Conservation (phyloP, 148 eudicot genomes). For the Diospyros kaki region DNA sequence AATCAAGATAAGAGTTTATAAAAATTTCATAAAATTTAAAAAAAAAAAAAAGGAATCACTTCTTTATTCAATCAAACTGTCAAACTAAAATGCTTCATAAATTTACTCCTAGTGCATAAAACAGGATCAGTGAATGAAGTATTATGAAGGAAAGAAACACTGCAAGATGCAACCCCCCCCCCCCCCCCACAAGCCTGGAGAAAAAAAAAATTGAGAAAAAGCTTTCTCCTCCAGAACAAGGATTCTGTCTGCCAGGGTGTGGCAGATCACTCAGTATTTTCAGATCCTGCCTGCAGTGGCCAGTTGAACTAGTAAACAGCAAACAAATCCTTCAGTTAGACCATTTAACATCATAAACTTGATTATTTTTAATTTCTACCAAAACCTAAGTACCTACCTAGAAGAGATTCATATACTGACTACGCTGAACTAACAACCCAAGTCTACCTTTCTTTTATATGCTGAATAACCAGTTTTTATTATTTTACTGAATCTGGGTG, state of each 20-base stretch:
- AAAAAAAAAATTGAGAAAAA: background rate
- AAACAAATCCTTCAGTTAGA: background rate
- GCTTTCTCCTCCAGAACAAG: background rate
- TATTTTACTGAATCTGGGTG: too few species aligned
- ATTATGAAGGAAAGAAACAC: background rate
- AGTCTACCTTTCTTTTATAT: too few species aligned
- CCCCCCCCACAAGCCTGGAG: background rate
- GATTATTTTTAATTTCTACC: background rate
- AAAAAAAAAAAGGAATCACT: background rate
- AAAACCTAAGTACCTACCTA: background rate
- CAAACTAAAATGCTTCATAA: background rate
- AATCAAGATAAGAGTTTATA: background rate
- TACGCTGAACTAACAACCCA: background rate
- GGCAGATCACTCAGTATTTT: background rate
- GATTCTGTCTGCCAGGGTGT: constrained; percentile 7
- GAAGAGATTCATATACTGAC: background rate
- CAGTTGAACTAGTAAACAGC: background rate
- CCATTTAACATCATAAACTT: background rate
- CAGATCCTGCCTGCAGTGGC: background rate
- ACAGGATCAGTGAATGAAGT: background rate
- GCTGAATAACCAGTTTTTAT: background rate
- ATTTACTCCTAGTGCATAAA: background rate
- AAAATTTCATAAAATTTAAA: background rate
- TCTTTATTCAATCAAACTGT: background rate
- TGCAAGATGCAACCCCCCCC: background rate